Evolutionary conservation across 192 early-diverging fungal species (phyloP).

Genomic region (Nowakowskiella sp.): DNA sequence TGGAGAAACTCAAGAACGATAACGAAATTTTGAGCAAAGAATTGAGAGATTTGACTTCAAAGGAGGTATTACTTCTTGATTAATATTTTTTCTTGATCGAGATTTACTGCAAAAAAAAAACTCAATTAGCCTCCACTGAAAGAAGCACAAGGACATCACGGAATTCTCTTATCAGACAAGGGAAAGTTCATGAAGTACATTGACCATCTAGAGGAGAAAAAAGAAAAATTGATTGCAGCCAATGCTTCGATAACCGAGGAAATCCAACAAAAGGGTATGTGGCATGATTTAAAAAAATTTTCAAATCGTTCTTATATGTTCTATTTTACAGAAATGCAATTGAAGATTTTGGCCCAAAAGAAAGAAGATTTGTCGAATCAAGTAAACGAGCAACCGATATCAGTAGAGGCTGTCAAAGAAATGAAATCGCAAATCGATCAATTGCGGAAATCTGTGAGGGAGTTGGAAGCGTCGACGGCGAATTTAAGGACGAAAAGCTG

Average conservation of each 20-base stretch:
- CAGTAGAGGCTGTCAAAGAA: conserved; percentile 52
- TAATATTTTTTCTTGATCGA: conserved; percentile 2
- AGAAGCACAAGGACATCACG: conserved; percentile 42
- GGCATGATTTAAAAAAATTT: neutral
- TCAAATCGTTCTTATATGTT: conserved; percentile 4
- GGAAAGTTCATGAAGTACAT: conserved; percentile 51
- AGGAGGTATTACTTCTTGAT: conserved; percentile 33
- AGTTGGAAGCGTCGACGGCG: neutral
- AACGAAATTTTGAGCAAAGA: conserved; percentile 43
- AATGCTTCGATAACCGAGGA: conserved; percentile 3
- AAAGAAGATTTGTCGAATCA: no score
- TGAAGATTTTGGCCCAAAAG: conserved; percentile 43
- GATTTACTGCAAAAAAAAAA: conserved; percentile 6
- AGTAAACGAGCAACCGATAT: no score
- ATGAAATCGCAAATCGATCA: conserved; percentile 61
- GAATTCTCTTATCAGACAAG: conserved; percentile 47
- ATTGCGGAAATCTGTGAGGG: conserved; percentile 23
- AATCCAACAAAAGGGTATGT: neutral
- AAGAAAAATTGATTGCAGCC: conserved; percentile 1
- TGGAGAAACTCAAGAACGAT: conserved; percentile 36
- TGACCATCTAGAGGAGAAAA: conserved; percentile 28
- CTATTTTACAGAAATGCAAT: conserved; percentile 30
- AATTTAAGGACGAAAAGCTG: neutral
- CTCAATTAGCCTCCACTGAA: conserved; percentile 45
- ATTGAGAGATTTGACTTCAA: conserved; percentile 26